These are phyloP conservation scores for Cardamine chenopodiifolia DNA, from an alignment of 345 rosid genomes.

Conservation along the genomic window DNA sequence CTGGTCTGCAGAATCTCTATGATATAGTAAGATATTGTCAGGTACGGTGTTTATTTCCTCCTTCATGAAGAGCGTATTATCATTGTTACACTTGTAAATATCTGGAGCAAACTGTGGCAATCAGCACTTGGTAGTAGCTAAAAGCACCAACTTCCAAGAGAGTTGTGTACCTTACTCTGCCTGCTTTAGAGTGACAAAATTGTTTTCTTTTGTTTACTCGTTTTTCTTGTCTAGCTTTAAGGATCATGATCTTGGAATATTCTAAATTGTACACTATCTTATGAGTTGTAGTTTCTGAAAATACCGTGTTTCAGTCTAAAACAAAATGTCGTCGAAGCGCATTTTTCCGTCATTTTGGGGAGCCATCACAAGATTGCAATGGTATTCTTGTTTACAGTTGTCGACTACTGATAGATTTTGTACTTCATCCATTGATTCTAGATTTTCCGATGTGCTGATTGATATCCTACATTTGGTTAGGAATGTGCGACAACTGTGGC, in stretches of 20 bases:
- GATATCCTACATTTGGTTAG: conserved; percentile 45
- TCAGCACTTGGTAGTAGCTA: background rate
- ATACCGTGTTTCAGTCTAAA: conserved; percentile 57
- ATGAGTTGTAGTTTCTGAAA: conserved; percentile 16
- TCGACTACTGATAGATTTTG: conserved; percentile 4
- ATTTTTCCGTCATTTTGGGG: conserved; percentile 83
- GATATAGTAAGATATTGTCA: conserved; percentile 87
- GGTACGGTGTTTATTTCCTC: conserved; percentile 50
- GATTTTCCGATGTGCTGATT: conserved; percentile 23
- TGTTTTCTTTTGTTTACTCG: conserved; percentile 11
- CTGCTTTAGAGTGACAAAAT: background rate
- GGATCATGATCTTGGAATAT: conserved; percentile 3
- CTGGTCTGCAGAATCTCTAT: conserved; percentile 92
- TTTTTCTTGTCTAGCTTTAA: background rate
- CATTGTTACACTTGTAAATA: background rate
- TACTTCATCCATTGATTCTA: background rate
- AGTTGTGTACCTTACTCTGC: background rate
- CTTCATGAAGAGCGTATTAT: conserved; percentile 1
- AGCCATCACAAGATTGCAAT: conserved; percentile 84
- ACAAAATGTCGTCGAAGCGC: conserved; percentile 83
- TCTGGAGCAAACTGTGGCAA: conserved; percentile 13
- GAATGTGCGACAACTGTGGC: conserved; percentile 95
- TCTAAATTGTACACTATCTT: background rate
- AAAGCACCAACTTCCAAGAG: conserved; percentile 8
- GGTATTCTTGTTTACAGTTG: conserved; percentile 50